Evolutionary conservation across 805 yeast genomes (phyloP).

Genomic region (Danielia oregonensis): DNA sequence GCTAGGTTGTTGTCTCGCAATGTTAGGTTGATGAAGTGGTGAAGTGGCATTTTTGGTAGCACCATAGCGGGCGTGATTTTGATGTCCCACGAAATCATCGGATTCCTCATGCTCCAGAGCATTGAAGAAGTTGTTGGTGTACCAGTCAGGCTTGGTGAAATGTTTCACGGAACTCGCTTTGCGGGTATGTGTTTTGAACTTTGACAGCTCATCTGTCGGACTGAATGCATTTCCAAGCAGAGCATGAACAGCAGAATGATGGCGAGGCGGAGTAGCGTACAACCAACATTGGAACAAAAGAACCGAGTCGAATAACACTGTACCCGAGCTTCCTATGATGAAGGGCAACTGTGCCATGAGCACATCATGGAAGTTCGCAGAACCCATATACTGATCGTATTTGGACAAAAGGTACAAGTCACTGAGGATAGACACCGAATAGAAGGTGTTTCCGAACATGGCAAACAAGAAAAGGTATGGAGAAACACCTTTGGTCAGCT

Average conservation of each 20-base stretch:
- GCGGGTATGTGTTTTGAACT: neutral
- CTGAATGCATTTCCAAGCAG: neutral
- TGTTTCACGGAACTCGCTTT: constrained; percentile 8
- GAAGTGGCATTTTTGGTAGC: neutral
- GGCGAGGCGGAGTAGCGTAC: constrained; percentile 7
- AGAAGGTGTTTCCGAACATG: constrained; percentile 33
- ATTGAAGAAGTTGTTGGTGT: constrained; percentile 19
- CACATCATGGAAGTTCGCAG: constrained; percentile 11
- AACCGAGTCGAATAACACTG: constrained; percentile 24
- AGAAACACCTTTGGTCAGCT: constrained; percentile 35
- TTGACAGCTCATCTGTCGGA: neutral
- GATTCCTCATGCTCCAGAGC: neutral
- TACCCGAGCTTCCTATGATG: constrained; percentile 20
- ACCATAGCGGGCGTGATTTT: neutral
- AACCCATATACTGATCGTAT: constrained; percentile 12
- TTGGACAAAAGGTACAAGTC: constrained; percentile 25
- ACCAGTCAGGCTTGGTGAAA: constrained; percentile 40
- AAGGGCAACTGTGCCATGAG: constrained; percentile 19
- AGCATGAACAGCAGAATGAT: neutral
- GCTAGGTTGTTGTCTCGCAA: neutral
- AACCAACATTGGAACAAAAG: constrained; percentile 33
- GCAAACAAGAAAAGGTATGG: constrained; percentile 33
- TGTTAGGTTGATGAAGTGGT: constrained; percentile 1
- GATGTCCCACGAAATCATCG: neutral
- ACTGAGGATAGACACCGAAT: constrained; percentile 29